A percentile compares a stretch with the other conserved stretches of the same genome.
Conservation (phyloP, 1,284 basidiomycete species). For the Puccinia horiana region DNA sequence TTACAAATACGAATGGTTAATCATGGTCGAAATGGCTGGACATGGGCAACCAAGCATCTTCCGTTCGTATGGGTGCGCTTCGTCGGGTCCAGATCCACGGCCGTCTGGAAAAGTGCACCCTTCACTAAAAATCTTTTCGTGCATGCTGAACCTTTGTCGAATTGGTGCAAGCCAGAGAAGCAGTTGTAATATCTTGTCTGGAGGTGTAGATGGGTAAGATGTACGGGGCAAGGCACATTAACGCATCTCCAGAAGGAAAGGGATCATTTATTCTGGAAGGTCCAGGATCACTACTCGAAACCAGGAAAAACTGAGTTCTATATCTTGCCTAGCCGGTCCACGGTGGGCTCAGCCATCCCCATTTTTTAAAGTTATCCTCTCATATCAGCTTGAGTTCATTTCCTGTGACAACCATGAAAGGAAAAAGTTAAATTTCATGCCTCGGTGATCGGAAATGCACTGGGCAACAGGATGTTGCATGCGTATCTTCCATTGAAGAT, state of each 20-base stretch:
- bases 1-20: conserved; percentile 47
- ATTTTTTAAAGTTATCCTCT: neutral
- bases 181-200: neutral
- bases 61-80: conserved; percentile 17
- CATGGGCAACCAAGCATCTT: conserved; percentile 38
- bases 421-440: too few relatives aligned
- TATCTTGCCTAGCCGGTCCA: neutral
- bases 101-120: neutral
- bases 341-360: neutral
- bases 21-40: conserved; percentile 30
- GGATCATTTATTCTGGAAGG: neutral
- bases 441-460: too few relatives aligned
- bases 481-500: too few relatives aligned
- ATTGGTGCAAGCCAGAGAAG: neutral
- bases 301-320: neutral
- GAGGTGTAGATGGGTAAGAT: neutral
- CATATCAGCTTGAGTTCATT: too few relatives aligned
- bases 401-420: too few relatives aligned
- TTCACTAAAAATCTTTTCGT: neutral
- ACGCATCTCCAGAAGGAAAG: neutral
- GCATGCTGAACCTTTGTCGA: neutral
- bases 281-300: neutral
- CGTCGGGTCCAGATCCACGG: conserved; percentile 20
- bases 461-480: too few relatives aligned
- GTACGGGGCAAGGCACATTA: neutral